Evolutionary conservation across 164 flowering plant genomes (phyloP).

Genomic region (Hamamelis virginiana): DNA sequence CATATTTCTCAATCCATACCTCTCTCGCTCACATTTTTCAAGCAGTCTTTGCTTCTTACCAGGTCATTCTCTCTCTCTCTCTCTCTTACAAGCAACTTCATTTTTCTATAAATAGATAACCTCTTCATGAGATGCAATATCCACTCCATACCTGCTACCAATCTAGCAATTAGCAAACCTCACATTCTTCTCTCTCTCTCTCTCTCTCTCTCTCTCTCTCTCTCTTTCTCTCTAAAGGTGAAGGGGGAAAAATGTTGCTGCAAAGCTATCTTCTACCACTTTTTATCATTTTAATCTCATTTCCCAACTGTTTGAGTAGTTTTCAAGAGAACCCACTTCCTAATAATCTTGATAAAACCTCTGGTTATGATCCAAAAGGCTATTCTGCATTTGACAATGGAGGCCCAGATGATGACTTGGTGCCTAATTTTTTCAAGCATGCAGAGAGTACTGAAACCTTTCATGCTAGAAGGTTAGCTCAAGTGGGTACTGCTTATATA

Average conservation of each 20-base stretch:
- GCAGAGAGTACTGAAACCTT: background rate
- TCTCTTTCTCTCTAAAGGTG: background rate
- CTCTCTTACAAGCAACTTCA: background rate
- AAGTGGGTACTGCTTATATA: slow-evolving; percentile 6
- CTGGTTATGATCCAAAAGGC: background rate
- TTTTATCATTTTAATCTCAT: background rate
- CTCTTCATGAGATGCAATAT: background rate
- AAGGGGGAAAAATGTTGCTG: slow-evolving; percentile 10
- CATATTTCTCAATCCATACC: slow-evolving; percentile 6
- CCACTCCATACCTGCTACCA: too few relatives aligned
- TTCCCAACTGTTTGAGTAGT: slow-evolving; percentile 4
- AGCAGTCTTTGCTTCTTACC: background rate
- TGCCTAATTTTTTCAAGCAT: background rate
- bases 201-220: background rate
- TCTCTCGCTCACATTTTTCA: background rate
- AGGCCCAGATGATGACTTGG: background rate
- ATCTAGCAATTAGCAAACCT: too few relatives aligned
- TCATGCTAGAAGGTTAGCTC: background rate
- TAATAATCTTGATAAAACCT: background rate
- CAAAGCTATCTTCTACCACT: slow-evolving; percentile 6
- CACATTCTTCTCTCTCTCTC: too few relatives aligned
- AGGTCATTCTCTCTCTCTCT: background rate
- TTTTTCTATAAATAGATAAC: slow-evolving; percentile 4
- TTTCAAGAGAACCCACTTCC: background rate
- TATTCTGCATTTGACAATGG: background rate